phyloP scores from a whole-genome alignment of 2,329 filamentous ascomycete genomes.

The Pleoardoris graminearum region DNA sequence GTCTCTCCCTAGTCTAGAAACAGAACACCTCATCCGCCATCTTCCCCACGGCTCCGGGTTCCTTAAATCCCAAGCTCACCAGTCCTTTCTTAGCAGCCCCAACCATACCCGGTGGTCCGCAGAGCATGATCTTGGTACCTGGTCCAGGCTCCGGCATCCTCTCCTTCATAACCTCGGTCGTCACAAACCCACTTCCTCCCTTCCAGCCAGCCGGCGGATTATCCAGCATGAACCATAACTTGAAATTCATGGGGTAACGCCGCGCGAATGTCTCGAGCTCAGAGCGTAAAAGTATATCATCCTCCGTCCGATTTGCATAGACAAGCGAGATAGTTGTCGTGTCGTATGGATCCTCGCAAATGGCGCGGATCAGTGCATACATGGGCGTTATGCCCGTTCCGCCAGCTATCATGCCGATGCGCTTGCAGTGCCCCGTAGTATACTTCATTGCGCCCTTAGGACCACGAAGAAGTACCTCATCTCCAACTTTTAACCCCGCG shows the following conservation, averaged over 20 bases:
- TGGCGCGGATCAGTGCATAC: conserved; percentile 65
- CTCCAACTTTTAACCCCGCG: conserved; percentile 52
- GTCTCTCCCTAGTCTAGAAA: no score
- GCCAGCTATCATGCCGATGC: conserved; percentile 56
- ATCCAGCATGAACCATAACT: conserved; percentile 59
- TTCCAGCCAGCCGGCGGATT: conserved; percentile 18
- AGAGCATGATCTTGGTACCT: conserved; percentile 60
- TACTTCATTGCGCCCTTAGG: conserved; percentile 63
- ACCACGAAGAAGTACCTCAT: conserved; percentile 57
- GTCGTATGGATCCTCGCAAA: conserved; percentile 64
- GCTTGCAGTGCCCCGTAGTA: conserved; percentile 36
- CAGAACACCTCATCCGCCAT: conserved; percentile 60
- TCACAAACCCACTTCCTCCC: conserved; percentile 29
- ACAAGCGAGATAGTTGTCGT: conserved; percentile 60
- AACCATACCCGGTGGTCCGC: conserved; percentile 65
- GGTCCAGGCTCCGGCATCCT: conserved; percentile 52
- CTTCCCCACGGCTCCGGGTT: conserved; percentile 55
- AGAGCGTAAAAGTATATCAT: conserved; percentile 61
- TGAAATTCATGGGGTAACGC: conserved; percentile 57
- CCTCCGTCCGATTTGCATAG: conserved; percentile 62
- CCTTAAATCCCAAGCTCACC: conserved; percentile 54
- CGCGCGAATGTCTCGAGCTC: conserved; percentile 60
- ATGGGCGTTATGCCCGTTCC: conserved; percentile 52
- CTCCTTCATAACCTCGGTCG: conserved; percentile 54
- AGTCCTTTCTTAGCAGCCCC: conserved; percentile 57